phyloP scores from a whole-genome alignment of 2,329 filamentous ascomycete species.

The Cercospora sojina region DNA sequence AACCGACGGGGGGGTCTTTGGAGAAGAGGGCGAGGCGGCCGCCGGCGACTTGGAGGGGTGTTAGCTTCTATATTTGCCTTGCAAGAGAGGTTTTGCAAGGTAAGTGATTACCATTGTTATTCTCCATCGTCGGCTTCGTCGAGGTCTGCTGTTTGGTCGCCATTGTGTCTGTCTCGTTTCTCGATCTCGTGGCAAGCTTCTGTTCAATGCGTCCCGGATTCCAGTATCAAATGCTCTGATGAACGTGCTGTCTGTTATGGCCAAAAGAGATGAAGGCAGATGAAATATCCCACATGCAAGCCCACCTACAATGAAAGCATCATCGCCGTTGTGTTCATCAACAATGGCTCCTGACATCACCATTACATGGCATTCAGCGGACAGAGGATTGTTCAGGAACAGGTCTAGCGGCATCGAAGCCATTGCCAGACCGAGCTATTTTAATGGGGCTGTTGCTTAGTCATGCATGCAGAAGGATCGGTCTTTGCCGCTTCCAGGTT shows the following conservation, averaged over 20 bases:
- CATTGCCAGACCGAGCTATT: neutral
- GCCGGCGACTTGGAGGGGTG: conserved; percentile 15
- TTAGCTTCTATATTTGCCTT: neutral
- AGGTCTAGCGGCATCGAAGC: conserved; percentile 6
- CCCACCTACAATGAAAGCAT: conserved; percentile 6
- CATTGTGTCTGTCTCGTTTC: conserved; percentile 8
- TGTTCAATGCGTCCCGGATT: neutral
- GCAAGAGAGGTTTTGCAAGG: neutral
- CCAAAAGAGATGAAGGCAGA: neutral
- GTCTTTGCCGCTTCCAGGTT: neutral
- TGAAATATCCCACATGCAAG: neutral
- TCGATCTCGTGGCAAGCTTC: neutral
- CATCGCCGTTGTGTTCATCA: conserved; percentile 3
- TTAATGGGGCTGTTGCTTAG: neutral
- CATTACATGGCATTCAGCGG: conserved; percentile 11
- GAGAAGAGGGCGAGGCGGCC: conserved; percentile 22
- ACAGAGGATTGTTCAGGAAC: conserved; percentile 7
- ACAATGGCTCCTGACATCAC: conserved; percentile 17
- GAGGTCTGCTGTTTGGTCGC: conserved; percentile 24
- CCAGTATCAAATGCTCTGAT: neutral
- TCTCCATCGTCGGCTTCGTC: conserved; percentile 28
- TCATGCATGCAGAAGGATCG: neutral
- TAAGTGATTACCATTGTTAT: conserved; percentile 28
- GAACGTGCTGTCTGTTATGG: neutral
- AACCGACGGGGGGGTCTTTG: conserved; percentile 20